A percentile compares a stretch with the other conserved stretches of the same genome.
phyloP scores from a whole-genome alignment of 371 early-diverging fungal species.

The Phascolomyces articulosus region DNA sequence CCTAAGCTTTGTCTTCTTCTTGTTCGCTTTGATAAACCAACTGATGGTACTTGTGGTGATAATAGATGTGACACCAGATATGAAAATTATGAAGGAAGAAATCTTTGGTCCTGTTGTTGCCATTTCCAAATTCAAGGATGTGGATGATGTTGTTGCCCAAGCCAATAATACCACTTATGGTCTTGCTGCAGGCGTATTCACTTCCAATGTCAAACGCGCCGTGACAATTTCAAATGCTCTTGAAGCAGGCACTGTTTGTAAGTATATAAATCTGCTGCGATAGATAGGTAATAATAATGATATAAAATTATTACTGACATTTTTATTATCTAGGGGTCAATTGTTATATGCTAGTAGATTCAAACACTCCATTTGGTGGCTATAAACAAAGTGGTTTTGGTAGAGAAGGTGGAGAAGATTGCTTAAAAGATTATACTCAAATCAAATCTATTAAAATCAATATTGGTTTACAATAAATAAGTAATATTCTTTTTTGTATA shows the following conservation, averaged over 20 bases:
- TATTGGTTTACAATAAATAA: not conserved
- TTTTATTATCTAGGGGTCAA: constrained; percentile 11
- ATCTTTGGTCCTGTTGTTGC: constrained; percentile 84
- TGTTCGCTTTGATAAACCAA: not conserved
- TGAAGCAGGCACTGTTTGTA: constrained; percentile 25
- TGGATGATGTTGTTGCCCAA: constrained; percentile 70
- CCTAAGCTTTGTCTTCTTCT: too few relatives aligned
- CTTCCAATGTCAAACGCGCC: constrained; percentile 68
- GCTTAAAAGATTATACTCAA: constrained; percentile 70
- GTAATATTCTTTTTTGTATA: too few relatives aligned
- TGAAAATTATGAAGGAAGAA: constrained; percentile 74
- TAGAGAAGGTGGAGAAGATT: constrained; percentile 76
- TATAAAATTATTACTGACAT: not conserved
- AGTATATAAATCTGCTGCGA: not conserved
- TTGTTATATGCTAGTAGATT: constrained; percentile 18
- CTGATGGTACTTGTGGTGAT: not conserved
- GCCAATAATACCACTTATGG: constrained; percentile 81
- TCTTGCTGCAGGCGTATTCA: constrained; percentile 85
- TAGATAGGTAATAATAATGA: not conserved
- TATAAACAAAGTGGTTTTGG: constrained; percentile 85
- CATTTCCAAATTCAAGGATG: constrained; percentile 66
- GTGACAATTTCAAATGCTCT: constrained; percentile 62
- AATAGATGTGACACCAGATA: constrained; percentile 41
- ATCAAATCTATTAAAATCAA: constrained; percentile 10
- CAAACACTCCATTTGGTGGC: constrained; percentile 78